phyloP scores from a whole-genome alignment of 177 flowering plant species.

The Vitis hybrid region DNA sequence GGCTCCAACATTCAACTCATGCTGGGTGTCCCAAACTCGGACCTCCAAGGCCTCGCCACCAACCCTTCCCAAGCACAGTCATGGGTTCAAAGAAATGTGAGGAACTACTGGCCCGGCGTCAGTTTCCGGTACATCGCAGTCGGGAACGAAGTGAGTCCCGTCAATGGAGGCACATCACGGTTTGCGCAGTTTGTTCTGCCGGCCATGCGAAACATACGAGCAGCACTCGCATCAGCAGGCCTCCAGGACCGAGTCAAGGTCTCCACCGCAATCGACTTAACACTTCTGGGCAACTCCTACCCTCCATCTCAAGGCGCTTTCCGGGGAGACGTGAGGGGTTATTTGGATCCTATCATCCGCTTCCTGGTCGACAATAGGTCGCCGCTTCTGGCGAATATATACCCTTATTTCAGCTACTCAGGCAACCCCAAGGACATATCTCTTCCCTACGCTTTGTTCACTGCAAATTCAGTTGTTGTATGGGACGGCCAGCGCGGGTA shows the following conservation, averaged over 20 bases:
- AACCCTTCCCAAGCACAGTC: slow-evolving; percentile 27
- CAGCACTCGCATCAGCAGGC: slow-evolving; percentile 27
- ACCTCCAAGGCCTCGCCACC: slow-evolving; percentile 28
- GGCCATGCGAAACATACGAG: slow-evolving; percentile 35
- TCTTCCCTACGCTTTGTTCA: slow-evolving; percentile 31
- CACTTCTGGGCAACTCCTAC: slow-evolving; percentile 23
- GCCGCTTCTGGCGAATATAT: slow-evolving; percentile 28
- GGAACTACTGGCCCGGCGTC: slow-evolving; percentile 26
- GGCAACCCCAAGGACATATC: slow-evolving; percentile 23
- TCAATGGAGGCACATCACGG: slow-evolving; percentile 12
- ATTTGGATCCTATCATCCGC: slow-evolving; percentile 17
- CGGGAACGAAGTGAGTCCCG: slow-evolving; percentile 45
- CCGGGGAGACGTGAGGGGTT: slow-evolving; percentile 6
- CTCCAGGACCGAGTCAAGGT: slow-evolving; percentile 34
- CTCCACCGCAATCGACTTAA: slow-evolving; percentile 34
- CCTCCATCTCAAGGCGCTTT: slow-evolving; percentile 49
- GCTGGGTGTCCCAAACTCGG: slow-evolving; percentile 31
- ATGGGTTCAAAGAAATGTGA: slow-evolving; percentile 39
- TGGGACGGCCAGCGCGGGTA: slow-evolving; percentile 21
- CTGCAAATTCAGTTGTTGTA: slow-evolving; percentile 23
- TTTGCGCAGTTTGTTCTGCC: slow-evolving; percentile 26
- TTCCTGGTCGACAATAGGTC: slow-evolving; percentile 10
- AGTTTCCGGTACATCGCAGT: slow-evolving; percentile 37
- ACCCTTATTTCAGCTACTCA: slow-evolving; percentile 33
- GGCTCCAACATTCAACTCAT: slow-evolving; percentile 42